These are phyloP conservation scores for Lepiota brunneoincarnata DNA, from an alignment of 768 basidiomycete species.

Conservation along the genomic window DNA sequence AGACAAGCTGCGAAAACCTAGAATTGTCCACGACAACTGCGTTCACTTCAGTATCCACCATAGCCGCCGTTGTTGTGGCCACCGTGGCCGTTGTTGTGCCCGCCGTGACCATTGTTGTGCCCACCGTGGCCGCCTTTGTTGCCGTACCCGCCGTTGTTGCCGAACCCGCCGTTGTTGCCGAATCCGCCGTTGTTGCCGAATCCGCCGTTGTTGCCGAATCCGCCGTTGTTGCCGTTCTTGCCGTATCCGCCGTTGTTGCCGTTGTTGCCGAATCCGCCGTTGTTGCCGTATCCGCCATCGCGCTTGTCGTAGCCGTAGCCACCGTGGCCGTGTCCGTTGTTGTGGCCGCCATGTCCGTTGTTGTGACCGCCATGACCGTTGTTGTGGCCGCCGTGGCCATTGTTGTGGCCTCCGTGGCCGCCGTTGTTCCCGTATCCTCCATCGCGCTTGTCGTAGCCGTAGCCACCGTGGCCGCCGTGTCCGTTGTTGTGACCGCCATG, in stretches of 20 bases:
- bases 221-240: background rate
- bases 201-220: background rate
- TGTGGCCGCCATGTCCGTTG: background rate
- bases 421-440: background rate
- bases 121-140: background rate
- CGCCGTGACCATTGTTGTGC: background rate
- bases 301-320: background rate
- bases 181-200: background rate
- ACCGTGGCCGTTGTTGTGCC: background rate
- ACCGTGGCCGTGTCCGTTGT: background rate
- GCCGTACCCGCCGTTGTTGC: background rate
- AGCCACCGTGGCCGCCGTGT: background rate
- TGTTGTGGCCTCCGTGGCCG: background rate
- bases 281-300: background rate
- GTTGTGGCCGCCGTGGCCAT: background rate
- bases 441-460: background rate
- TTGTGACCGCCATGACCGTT: background rate
- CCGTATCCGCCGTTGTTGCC: background rate
- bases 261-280: background rate
- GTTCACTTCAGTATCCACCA: background rate
- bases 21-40: background rate
- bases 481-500: background rate
- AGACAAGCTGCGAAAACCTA: background rate
- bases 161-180: background rate
- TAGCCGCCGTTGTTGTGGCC: background rate